Percentiles rank a stretch among this genome's conserved stretches.
phyloP scores from a whole-genome alignment of 2,329 filamentous ascomycete species.

The Cryphonectria parasitica region DNA sequence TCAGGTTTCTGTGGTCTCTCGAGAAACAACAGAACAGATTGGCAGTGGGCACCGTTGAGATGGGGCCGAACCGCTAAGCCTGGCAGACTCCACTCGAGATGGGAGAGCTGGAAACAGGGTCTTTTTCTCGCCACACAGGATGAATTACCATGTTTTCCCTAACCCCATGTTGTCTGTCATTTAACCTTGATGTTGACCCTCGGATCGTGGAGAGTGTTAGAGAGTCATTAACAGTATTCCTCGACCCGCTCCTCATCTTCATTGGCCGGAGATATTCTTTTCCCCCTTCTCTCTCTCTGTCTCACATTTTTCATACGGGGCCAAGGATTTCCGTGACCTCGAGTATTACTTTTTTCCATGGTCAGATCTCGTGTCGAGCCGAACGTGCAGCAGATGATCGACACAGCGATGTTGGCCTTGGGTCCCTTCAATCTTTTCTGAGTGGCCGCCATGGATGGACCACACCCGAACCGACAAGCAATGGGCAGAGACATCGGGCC shows the following conservation, averaged over 20 bases:
- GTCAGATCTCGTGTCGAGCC: conserved; percentile 6
- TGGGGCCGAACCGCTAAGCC: background rate
- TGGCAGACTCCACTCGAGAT: conserved; percentile 7
- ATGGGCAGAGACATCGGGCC: background rate
- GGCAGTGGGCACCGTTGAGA: conserved; percentile 12
- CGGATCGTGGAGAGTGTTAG: background rate
- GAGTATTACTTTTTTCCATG: background rate
- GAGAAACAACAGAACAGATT: conserved; percentile 3
- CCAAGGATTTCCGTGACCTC: background rate
- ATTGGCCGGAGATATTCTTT: background rate
- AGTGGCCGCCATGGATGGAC: background rate
- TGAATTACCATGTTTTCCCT: background rate
- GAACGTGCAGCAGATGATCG: conserved; percentile 5
- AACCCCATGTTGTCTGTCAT: background rate
- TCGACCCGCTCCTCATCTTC: background rate
- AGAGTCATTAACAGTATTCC: background rate
- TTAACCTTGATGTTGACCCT: background rate
- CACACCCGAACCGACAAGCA: background rate
- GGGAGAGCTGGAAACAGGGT: conserved; percentile 2
- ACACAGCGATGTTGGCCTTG: conserved; percentile 4
- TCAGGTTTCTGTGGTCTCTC: background rate
- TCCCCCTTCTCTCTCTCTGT: background rate
- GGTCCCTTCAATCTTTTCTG: background rate
- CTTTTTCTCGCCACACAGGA: background rate
- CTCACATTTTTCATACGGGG: background rate